Conservation (phyloP, 2,329 filamentous ascomycete species). For the Paecilomyces variotii region DNA sequence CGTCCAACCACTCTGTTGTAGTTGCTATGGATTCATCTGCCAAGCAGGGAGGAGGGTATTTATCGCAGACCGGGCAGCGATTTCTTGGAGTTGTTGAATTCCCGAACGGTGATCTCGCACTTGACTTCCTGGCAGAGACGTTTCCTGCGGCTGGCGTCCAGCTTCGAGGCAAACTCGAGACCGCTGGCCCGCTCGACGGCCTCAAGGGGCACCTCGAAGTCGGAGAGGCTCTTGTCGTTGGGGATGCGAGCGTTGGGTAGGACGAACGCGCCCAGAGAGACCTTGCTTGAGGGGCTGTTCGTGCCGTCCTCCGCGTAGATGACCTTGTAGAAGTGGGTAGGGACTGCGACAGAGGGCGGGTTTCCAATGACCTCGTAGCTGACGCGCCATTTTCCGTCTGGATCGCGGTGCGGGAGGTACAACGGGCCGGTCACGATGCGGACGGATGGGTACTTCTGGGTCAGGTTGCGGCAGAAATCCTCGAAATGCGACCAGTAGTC, state of each 20-base stretch:
- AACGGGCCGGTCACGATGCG: slow-evolving; percentile 88
- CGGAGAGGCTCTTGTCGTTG: slow-evolving; percentile 76
- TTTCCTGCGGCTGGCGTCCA: slow-evolving; percentile 66
- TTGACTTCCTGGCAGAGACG: slow-evolving; percentile 77
- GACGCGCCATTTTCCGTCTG: slow-evolving; percentile 92
- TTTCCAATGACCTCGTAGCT: slow-evolving; percentile 91
- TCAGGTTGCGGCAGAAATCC: slow-evolving; percentile 86
- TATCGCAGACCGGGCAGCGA: slow-evolving; percentile 3
- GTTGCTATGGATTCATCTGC: neutral
- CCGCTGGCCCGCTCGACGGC: slow-evolving; percentile 86
- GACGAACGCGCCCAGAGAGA: slow-evolving; percentile 89
- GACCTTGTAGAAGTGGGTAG: slow-evolving; percentile 99
- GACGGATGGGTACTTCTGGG: slow-evolving; percentile 72
- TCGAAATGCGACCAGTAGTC: slow-evolving; percentile 99
- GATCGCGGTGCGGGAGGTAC: slow-evolving; percentile 79
- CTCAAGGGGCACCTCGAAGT: slow-evolving; percentile 94
- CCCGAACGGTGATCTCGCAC: slow-evolving; percentile 74
- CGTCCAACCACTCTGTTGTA: neutral
- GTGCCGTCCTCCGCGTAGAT: slow-evolving; percentile 86
- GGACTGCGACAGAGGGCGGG: slow-evolving; percentile 89
- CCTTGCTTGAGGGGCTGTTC: slow-evolving; percentile 53
- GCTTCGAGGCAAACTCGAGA: slow-evolving; percentile 76
- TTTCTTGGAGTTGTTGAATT: slow-evolving; percentile 59
- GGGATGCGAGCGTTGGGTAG: slow-evolving; percentile 84
- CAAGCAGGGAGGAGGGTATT: neutral